Conservation (phyloP, 78 protist species). For the Isochrysis galbana region DNA sequence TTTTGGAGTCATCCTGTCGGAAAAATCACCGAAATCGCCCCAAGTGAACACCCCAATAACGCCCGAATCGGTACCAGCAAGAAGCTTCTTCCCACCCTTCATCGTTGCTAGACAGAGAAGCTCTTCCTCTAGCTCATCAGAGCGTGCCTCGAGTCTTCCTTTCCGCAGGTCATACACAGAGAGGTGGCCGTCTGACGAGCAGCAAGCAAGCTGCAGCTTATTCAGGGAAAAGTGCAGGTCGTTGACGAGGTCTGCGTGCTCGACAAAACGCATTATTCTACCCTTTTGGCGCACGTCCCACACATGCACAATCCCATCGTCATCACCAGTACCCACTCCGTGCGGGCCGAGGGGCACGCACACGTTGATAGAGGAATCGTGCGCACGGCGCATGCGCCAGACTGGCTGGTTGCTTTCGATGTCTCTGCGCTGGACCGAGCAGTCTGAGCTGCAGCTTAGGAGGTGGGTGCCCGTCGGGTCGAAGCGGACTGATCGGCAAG, state of each 20-base stretch:
- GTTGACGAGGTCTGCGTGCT: not conserved
- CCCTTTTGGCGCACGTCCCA: conserved; percentile 18
- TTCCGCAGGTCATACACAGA: conserved; percentile 26
- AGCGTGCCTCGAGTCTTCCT: not conserved
- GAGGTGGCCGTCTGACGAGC: conserved; percentile 53
- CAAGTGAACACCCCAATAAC: conserved; percentile 30
- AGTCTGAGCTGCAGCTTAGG: not conserved
- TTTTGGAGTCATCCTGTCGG: conserved; percentile 12
- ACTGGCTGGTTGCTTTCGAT: not conserved
- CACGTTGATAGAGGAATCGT: conserved; percentile 18
- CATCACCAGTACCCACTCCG: conserved; percentile 37
- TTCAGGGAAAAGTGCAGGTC: not conserved
- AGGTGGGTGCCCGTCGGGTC: not conserved
- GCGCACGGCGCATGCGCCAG: not conserved
- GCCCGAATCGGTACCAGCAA: conserved; percentile 58
- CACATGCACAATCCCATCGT: conserved; percentile 18
- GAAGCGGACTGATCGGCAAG: not conserved
- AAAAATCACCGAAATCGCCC: conserved; percentile 49
- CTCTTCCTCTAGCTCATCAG: conserved; percentile 61
- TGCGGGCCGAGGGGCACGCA: not conserved
- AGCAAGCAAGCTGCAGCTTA: not conserved
- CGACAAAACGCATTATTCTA: not conserved
- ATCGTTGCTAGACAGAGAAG: conserved; percentile 41
- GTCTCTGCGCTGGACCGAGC: not conserved
- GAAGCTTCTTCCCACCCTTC: conserved; percentile 25